These are phyloP conservation scores for Colletotrichum eleusines DNA, from an alignment of 2,329 filamentous ascomycete species.

Conservation along the genomic window DNA sequence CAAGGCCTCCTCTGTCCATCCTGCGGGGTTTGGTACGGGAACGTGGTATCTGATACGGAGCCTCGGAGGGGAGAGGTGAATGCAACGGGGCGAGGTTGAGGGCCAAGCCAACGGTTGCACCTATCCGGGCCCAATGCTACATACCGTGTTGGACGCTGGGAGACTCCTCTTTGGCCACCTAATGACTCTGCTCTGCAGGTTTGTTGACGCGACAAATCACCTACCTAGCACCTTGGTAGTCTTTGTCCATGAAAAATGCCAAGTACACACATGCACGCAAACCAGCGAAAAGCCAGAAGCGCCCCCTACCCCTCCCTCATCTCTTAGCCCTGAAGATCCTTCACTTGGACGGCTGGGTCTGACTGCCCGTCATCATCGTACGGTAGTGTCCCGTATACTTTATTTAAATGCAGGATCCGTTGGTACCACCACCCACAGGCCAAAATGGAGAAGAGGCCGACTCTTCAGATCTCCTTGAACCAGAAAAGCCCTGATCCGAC, in stretches of 20 bases:
- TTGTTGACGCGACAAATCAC: slow-evolving; percentile 4
- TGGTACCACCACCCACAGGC: neutral
- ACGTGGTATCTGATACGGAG: slow-evolving; percentile 9
- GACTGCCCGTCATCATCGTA: slow-evolving; percentile 28
- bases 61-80: slow-evolving; percentile 3
- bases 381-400: slow-evolving; percentile 1
- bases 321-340: slow-evolving; percentile 12
- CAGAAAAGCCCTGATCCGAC: neutral
- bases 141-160: neutral
- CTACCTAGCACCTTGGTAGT: too few species aligned
- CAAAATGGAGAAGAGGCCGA: slow-evolving; percentile 12
- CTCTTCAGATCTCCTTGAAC: slow-evolving; percentile 5
- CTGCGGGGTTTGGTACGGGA: slow-evolving; percentile 9
- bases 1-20: slow-evolving; percentile 10
- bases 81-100: slow-evolving; percentile 16
- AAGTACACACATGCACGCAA: slow-evolving; percentile 10
- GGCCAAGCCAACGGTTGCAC: neutral
- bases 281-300: neutral
- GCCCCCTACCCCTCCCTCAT: neutral
- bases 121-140: neutral
- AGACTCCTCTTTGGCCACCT: slow-evolving; percentile 20
- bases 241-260: slow-evolving; percentile 5
- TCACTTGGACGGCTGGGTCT: neutral
- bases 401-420: neutral
- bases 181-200: slow-evolving; percentile 25